Percentiles rank a stretch among this genome's conserved stretches.
phyloP scores from a whole-genome alignment of 2,329 filamentous ascomycete genomes.

The Dactylellina drechsleri region DNA sequence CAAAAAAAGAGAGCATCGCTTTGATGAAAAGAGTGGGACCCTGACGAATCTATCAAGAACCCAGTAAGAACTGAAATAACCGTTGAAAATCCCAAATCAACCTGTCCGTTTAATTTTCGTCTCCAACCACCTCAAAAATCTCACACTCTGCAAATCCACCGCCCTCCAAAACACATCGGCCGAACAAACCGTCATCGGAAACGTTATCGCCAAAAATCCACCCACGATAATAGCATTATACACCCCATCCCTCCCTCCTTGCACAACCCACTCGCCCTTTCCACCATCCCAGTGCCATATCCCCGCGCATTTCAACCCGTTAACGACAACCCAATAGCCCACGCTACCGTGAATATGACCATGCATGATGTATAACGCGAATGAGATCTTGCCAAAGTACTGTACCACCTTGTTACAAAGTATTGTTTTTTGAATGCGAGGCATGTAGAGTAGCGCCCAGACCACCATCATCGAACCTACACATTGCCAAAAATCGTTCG shows the following conservation, averaged over 20 bases:
- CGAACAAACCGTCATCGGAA: slow-evolving; percentile 25
- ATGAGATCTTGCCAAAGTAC: slow-evolving; percentile 41
- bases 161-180: slow-evolving; percentile 43
- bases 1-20: no score
- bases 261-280: no score
- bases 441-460: slow-evolving; percentile 35
- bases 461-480: slow-evolving; percentile 21
- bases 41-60: no score
- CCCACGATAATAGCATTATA: no score
- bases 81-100: no score
- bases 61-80: no score
- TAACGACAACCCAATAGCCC: slow-evolving; percentile 17
- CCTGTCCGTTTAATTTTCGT: slow-evolving; percentile 24
- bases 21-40: no score
- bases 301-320: not conserved
- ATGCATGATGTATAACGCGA: slow-evolving; percentile 41
- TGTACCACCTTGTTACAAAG: slow-evolving; percentile 32
- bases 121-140: slow-evolving; percentile 39
- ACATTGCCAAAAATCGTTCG: slow-evolving; percentile 38
- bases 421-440: slow-evolving; percentile 23
- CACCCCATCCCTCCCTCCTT: no score
- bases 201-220: slow-evolving; percentile 1
- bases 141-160: slow-evolving; percentile 30
- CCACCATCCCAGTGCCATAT: not conserved
- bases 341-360: slow-evolving; percentile 25